Percentiles rank a stretch among this genome's conserved stretches.
Conservation (phyloP, 2,329 filamentous ascomycete genomes). For the Aspergillus sp. region DNA sequence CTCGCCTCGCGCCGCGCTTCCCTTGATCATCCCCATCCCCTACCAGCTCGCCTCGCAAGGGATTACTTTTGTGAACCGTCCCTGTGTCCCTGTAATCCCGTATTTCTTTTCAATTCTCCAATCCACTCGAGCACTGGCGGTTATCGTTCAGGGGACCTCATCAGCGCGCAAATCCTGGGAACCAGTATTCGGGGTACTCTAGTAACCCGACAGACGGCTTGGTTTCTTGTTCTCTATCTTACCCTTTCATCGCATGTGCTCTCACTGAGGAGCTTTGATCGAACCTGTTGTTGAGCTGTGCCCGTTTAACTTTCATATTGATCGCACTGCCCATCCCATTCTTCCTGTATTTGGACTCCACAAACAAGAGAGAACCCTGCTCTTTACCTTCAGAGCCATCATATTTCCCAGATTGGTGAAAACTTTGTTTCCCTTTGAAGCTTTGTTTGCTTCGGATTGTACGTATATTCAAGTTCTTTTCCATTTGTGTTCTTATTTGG, state of each 20-base stretch:
- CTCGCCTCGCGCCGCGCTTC: constrained; percentile 18
- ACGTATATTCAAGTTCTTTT: constrained; percentile 37
- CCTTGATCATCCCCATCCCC: constrained; percentile 8
- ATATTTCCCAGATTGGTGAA: constrained; percentile 18
- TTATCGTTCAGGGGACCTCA: constrained; percentile 19
- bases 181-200: constrained; percentile 15
- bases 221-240: constrained; percentile 14
- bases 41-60: constrained; percentile 18
- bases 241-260: constrained; percentile 15
- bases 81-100: not conserved
- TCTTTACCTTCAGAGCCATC: constrained; percentile 22
- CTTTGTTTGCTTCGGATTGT: constrained; percentile 37
- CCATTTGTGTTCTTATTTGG: constrained; percentile 16
- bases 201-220: constrained; percentile 13
- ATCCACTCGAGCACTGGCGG: constrained; percentile 7
- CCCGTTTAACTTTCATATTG: constrained; percentile 20
- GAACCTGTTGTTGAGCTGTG: constrained; percentile 24
- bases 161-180: constrained; percentile 12
- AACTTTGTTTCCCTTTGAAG: constrained; percentile 25
- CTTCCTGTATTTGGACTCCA: constrained; percentile 30
- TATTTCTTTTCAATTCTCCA: not conserved
- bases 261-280: constrained; percentile 18
- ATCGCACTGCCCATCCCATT: constrained; percentile 18
- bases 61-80: constrained; percentile 1
- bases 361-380: constrained; percentile 16